Base-by-base conservation (phyloP, 2,329 filamentous ascomycete species). In the Fusarium setosum region DNA sequence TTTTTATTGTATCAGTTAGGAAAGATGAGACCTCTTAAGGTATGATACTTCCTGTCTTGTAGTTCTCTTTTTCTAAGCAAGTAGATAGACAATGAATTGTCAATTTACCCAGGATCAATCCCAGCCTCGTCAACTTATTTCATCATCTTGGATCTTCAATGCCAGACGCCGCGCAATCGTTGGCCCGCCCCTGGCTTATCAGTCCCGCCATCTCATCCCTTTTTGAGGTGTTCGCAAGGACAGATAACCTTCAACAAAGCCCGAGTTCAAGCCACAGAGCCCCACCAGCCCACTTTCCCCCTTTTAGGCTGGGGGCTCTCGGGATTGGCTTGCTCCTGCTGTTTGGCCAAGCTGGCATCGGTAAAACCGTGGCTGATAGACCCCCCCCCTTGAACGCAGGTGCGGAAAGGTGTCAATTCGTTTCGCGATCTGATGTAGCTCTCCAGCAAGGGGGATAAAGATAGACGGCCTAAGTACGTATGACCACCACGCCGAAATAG, bases 331-430 rank as follows among this genome's bases (percentile, higher is more conserved):
- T 67, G 62, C 20, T 7, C 18, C 18, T 59, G 64, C 60, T 48
- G 49, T 61, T 50, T 44, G 31, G 58, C 56, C 64, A 67, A 67
- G 52, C 63, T 61, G 61, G 62, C 62, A 62, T 62, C 69, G 69
- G 67, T 31, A 67, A 70, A 72, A 67, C 66, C 53, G 59, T 65
- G 70, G 70, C 61, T 69, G 38, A 35, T 13, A n/a, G 34, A 34
- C 40, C 26, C 47, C 38, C 34, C 50, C 47, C 55, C 47, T 32
- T 42, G 49, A 34, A 42, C 59, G 55, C 45, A 31, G 53, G 54
- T 62, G 61, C 61, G 67, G 67, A 75, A 72, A 73, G 70, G 73
- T 74, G 73, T 75, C 71, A 75, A 72, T 73, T 73, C 69, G 63
- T 29, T n/a, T 63, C 52, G 65, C 63, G 55, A 67, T 67, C 55